Conservation (phyloP, 2,329 filamentous ascomycete species). For the Ceratocystis papillata region DNA sequence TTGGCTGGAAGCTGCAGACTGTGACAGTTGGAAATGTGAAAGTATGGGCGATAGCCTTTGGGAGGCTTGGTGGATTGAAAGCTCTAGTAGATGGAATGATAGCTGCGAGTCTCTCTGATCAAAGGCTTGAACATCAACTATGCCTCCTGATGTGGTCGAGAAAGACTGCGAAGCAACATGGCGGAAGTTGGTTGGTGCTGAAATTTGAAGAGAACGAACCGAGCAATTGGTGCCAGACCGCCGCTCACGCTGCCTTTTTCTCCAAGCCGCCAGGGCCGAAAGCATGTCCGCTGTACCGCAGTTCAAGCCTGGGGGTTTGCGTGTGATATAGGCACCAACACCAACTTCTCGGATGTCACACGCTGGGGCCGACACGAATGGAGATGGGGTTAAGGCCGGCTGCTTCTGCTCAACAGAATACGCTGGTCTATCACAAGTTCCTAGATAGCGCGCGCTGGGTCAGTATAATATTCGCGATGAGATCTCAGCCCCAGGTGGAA, state of each 20-base stretch:
- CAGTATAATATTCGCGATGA: background rate
- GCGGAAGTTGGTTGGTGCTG: conserved; percentile 48
- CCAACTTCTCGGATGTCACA: conserved; percentile 31
- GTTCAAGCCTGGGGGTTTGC: conserved; percentile 27
- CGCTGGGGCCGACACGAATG: conserved; percentile 28
- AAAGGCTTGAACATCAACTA: background rate
- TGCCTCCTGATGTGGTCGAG: conserved; percentile 12
- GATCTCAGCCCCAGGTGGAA: background rate
- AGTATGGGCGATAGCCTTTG: conserved; percentile 45
- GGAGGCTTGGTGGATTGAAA: conserved; percentile 41
- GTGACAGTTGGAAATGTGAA: conserved; percentile 39
- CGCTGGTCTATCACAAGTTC: background rate
- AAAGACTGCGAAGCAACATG: conserved; percentile 32
- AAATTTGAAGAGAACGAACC: conserved; percentile 44
- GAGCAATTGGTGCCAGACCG: conserved; percentile 26
- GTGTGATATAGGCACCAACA: conserved; percentile 29
- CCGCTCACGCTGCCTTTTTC: conserved; percentile 28
- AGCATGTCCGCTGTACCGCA: conserved; percentile 27
- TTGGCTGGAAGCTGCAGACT: conserved; percentile 10
- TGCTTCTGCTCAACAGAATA: conserved; percentile 18
- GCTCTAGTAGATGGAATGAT: conserved; percentile 45
- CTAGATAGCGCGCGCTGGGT: background rate
- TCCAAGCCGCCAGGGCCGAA: conserved; percentile 31
- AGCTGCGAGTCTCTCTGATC: conserved; percentile 29
- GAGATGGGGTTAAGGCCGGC: conserved; percentile 15